These are phyloP conservation scores for Cinchona pubescens DNA, from an alignment of 257 asterid species.

Conservation along the genomic window DNA sequence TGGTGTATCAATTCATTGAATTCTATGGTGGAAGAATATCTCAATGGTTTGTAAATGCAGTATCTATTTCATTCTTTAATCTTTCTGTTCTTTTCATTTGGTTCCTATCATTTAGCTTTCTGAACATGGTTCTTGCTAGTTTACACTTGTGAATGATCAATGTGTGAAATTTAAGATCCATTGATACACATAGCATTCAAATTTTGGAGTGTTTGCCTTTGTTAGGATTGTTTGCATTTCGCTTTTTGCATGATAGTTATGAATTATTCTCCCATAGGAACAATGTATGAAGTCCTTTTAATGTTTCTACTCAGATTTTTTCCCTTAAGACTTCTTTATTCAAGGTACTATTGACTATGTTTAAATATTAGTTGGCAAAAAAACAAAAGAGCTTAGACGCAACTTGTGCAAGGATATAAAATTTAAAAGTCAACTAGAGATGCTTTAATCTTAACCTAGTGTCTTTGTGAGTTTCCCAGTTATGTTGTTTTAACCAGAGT, in stretches of 20 bases:
- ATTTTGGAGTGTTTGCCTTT: not conserved
- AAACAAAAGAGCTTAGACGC: too few species aligned
- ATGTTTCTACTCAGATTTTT: not conserved
- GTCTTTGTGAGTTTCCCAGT: not conserved
- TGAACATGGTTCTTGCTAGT: not conserved
- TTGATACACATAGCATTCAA: not conserved
- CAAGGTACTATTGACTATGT: not conserved
- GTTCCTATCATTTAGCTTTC: not conserved
- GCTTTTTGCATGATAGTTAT: not conserved
- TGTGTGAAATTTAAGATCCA: not conserved
- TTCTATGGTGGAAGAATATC: constrained; percentile 85
- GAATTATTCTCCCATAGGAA: not conserved
- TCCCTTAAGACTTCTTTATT: too few species aligned
- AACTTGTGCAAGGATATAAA: not conserved
- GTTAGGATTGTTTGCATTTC: not conserved
- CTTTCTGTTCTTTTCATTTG: not conserved
- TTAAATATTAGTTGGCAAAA: too few species aligned
- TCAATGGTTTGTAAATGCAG: constrained; percentile 64
- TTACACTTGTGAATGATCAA: not conserved
- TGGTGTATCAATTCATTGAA: constrained; percentile 74
- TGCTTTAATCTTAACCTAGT: not conserved
- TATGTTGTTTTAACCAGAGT: not conserved
- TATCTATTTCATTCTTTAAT: constrained; percentile 9
- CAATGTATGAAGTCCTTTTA: not conserved
- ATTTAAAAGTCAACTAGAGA: not conserved